Evolutionary conservation across 352 stramenopile species (phyloP), one percentile per base, ranked within the genome.

Genomic region (Phytophthora gonapodyides): DNA sequence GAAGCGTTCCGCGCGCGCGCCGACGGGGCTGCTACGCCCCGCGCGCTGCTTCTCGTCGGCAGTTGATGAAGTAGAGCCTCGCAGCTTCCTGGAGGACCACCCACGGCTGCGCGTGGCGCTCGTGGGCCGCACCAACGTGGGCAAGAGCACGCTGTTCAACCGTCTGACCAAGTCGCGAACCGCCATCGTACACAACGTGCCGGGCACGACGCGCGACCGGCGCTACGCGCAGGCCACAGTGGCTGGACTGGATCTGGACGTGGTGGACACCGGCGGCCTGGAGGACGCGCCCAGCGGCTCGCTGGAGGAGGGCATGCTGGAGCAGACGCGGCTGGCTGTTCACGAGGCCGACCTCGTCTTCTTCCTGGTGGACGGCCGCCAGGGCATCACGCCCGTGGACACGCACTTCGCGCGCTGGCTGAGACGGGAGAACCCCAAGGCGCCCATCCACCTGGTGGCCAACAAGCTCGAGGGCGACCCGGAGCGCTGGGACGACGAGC

Each of bases 81-180:
- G 57, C 0, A 7, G 5, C 10, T 70, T 69, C 17, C 44, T 72
- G 19, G 50, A 63, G 19, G 71, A 80, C 13, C 79, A 82, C 55
- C 73, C 82, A 19, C 84, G 80, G 8, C 86, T 93, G 35, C 83
- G 83, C 27, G 74, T 94, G 19, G 85, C 83, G 36, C 82, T 94
- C 27, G 85, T 94, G n/a, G 85, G 85, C 1, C 81, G 85, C 44
- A 92, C 85, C 17, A 94, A 94, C 66, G 83, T 94, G 37, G 85
- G 85, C 54, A 94, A 94, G 64, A 92, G 83, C 41, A 94, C 85
- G 66, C 82, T 94, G 24, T 94, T 88, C 73, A 94, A 94, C 66
- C 78, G 85, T 17, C 57, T 94, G 48, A 94, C 85, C 51, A 91
- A 89, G 67, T 82, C 83, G 16, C 80, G 84, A 19, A 64, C 72